Conservation (phyloP, 108 stramenopile species). For the Fistulifera solaris region DNA sequence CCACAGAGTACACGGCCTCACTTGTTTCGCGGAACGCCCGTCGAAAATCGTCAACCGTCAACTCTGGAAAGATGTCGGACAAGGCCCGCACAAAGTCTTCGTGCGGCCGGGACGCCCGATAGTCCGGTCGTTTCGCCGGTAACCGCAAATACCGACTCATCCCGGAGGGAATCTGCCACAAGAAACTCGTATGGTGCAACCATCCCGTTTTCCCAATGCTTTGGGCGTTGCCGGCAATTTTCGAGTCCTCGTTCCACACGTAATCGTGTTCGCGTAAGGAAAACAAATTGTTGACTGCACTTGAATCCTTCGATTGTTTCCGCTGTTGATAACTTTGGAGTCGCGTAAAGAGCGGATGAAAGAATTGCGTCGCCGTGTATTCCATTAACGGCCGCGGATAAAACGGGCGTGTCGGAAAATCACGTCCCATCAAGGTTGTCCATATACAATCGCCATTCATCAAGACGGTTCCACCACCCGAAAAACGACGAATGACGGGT, state of each 20-base stretch:
- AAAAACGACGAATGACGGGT: slow-evolving; percentile 75
- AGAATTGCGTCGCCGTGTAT: slow-evolving; percentile 72
- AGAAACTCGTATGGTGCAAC: slow-evolving; percentile 92
- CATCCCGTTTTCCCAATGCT: slow-evolving; percentile 74
- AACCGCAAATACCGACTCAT: slow-evolving; percentile 73
- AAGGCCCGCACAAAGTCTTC: slow-evolving; percentile 74
- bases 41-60: slow-evolving; percentile 3
- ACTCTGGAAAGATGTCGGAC: slow-evolving; percentile 34
- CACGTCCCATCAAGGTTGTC: slow-evolving; percentile 73
- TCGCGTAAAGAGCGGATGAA: slow-evolving; percentile 53
- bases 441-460: slow-evolving; percentile 74
- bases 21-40: neutral
- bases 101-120: slow-evolving; percentile 80
- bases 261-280: slow-evolving; percentile 85
- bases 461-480: slow-evolving; percentile 93
- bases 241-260: slow-evolving; percentile 56
- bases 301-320: neutral
- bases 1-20: neutral
- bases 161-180: slow-evolving; percentile 67
- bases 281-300: slow-evolving; percentile 21
- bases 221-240: slow-evolving; percentile 96
- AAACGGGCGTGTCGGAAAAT: neutral
- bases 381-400: slow-evolving; percentile 84
- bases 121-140: slow-evolving; percentile 83
- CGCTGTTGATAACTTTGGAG: slow-evolving; percentile 18